A percentile compares a stretch with the other conserved stretches of the same genome.
phyloP scores from a whole-genome alignment of 192 early-diverging fungal genomes.

The Gigaspora rosea region DNA sequence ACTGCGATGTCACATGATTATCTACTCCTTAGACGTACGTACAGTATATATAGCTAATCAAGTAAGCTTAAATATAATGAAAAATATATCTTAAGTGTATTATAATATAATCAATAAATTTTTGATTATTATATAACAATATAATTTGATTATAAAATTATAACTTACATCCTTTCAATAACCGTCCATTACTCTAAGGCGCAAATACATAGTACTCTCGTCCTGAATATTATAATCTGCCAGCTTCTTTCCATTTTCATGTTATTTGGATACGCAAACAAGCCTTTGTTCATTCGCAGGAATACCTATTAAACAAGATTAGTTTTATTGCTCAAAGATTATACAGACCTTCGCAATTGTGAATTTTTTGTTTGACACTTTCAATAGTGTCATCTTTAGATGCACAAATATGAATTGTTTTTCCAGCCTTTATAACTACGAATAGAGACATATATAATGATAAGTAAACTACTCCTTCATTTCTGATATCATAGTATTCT shows the following conservation, averaged over 20 bases:
- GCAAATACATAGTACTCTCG: not conserved
- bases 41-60: too few species aligned
- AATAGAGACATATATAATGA: conserved; percentile 36
- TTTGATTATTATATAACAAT: too few species aligned
- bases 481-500: not conserved
- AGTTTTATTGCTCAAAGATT: not conserved
- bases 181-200: not conserved
- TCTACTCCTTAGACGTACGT: too few species aligned
- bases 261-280: not conserved
- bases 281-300: not conserved
- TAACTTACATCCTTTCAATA: not conserved
- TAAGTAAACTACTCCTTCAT: not conserved
- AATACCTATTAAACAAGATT: not conserved
- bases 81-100: too few species aligned
- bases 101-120: too few species aligned
- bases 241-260: not conserved
- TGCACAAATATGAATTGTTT: conserved; percentile 89
- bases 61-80: too few species aligned
- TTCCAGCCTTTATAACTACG: conserved; percentile 75
- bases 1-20: too few species aligned
- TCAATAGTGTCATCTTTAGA: conserved; percentile 72
- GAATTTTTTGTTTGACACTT: conserved; percentile 75
- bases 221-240: not conserved
- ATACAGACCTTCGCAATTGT: conserved; percentile 26
- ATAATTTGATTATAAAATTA: too few species aligned